phyloP scores from a whole-genome alignment of 352 stramenopile species.

The Globisporangium mamillatum region DNA sequence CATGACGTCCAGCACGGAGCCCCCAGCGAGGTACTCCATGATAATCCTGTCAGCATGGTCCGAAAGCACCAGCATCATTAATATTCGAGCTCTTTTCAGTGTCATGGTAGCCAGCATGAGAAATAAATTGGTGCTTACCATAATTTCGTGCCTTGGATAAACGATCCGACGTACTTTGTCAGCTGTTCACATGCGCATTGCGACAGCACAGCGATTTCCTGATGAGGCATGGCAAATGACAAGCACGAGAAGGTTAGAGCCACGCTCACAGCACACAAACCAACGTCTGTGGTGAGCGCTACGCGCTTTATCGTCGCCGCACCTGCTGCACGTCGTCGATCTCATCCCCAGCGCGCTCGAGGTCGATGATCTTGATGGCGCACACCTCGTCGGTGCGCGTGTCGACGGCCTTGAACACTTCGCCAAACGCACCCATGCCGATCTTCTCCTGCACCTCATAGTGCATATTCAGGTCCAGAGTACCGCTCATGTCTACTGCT shows the following conservation, averaged over 20 bases:
- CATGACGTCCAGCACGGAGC: conserved; percentile 89
- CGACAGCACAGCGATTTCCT: conserved; percentile 90
- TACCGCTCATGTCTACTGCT: conserved; percentile 37
- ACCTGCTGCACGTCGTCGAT: conserved; percentile 87
- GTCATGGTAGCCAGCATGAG: neutral
- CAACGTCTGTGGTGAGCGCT: neutral
- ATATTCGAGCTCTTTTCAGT: neutral
- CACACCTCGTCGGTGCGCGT: conserved; percentile 65
- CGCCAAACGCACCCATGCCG: conserved; percentile 74
- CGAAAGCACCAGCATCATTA: conserved; percentile 1
- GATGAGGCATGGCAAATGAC: conserved; percentile 1
- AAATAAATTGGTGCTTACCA: conserved; percentile 33
- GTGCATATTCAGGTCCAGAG: conserved; percentile 46
- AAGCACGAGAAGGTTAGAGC: neutral
- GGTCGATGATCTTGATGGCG: conserved; percentile 84
- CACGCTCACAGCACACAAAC: neutral
- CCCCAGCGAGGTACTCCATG: conserved; percentile 93
- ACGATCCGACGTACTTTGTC: conserved; percentile 87
- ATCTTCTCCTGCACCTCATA: conserved; percentile 83
- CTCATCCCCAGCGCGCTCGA: conserved; percentile 81
- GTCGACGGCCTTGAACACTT: conserved; percentile 79
- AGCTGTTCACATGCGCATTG: conserved; percentile 89
- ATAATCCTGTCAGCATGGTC: conserved; percentile 75
- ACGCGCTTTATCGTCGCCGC: neutral
- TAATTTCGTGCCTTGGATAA: conserved; percentile 79